Conservation (phyloP, 108 stramenopile species). For the Nannochloropsis gaditana region DNA sequence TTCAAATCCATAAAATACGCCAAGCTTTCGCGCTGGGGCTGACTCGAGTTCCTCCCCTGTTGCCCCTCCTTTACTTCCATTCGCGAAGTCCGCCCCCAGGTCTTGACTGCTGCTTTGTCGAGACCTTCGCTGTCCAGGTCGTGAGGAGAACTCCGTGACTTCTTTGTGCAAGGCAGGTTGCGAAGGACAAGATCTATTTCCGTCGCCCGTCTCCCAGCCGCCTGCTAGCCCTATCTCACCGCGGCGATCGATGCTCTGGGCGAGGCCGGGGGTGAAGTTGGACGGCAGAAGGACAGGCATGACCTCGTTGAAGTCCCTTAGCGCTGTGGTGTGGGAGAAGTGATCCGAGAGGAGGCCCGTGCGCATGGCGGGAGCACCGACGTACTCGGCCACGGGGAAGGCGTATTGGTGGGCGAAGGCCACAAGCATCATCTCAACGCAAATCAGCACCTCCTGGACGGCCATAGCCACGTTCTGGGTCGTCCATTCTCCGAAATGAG, state of each 20-base stretch:
- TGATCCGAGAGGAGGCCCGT: constrained; percentile 50
- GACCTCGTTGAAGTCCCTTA: constrained; percentile 56
- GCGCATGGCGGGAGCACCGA: constrained; percentile 33
- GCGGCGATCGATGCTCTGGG: constrained; percentile 16
- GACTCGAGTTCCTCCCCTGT: no score
- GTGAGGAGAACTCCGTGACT: no score
- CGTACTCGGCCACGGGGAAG: constrained; percentile 47
- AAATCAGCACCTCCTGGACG: constrained; percentile 53
- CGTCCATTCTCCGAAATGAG: constrained; percentile 27
- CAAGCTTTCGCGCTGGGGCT: no score
- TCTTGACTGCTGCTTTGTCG: no score
- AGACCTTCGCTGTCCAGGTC: no score
- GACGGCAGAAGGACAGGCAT: constrained; percentile 29
- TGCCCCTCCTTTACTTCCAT: no score
- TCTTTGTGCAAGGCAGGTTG: no score
- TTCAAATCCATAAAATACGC: no score
- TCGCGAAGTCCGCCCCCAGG: no score
- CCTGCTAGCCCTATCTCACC: not conserved
- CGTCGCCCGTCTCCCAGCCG: no score
- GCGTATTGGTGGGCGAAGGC: constrained; percentile 50
- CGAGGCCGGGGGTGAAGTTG: constrained; percentile 15
- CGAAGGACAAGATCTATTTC: no score
- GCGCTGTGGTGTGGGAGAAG: constrained; percentile 49
- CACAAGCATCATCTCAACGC: constrained; percentile 53
- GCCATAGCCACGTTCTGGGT: constrained; percentile 44